Conservation (phyloP, 345 rosid genomes). For the Aegle marmelos region DNA sequence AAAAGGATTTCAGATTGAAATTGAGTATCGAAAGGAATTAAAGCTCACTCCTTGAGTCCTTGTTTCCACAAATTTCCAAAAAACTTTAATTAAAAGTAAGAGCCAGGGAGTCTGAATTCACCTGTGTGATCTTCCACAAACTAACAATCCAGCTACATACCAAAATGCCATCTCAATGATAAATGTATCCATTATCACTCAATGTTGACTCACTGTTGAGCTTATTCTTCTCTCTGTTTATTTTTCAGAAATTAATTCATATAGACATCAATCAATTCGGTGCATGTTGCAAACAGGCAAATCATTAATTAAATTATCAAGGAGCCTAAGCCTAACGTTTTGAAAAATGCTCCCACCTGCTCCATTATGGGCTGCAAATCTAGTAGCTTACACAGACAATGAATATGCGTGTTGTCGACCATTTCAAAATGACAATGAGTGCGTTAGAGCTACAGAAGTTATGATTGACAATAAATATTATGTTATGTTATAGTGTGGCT, state of each 20-base stretch:
- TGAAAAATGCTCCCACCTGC: neutral
- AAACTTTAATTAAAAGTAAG: neutral
- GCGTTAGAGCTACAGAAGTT: no score
- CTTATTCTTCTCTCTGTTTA: no score
- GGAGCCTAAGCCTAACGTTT: neutral
- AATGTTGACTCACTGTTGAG: no score
- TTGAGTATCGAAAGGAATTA: neutral
- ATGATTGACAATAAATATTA: no score
- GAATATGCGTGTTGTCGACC: neutral
- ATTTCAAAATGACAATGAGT: neutral
- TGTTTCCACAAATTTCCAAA: neutral
- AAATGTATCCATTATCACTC: no score
- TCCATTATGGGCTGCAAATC: neutral
- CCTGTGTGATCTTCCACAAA: neutral
- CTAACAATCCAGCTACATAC: neutral
- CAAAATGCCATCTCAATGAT: neutral
- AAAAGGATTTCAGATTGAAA: constrained; percentile 1
- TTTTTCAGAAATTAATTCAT: no score
- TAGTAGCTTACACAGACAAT: neutral
- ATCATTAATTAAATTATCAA: neutral
- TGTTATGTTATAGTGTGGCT: no score
- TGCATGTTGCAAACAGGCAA: no score
- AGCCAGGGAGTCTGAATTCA: neutral
- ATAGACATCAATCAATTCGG: no score
- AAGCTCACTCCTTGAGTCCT: neutral